Conservation (phyloP, 345 rosid species). For the Geranium rotundifolium region DNA sequence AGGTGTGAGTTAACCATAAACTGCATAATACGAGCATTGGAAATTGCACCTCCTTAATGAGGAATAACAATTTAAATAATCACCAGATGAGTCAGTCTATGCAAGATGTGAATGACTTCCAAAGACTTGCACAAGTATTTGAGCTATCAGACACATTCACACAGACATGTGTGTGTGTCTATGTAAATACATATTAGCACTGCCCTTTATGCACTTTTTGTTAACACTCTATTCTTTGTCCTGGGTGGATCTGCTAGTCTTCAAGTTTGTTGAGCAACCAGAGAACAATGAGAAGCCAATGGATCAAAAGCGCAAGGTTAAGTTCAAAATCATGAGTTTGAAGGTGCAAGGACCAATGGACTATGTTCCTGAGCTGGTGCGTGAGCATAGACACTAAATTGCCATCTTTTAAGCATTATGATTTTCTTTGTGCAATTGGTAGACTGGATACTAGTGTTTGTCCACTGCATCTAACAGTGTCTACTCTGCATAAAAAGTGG, state of each 20-base stretch:
- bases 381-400: conserved; percentile 11
- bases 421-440: neutral
- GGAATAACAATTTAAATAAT: no score
- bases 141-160: neutral
- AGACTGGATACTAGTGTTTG: neutral
- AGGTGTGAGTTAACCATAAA: no score
- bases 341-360: conserved; percentile 83
- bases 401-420: neutral
- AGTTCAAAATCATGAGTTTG: conserved; percentile 91
- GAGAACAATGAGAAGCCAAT: conserved; percentile 91
- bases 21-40: no score
- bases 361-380: conserved; percentile 91
- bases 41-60: no score
- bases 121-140: neutral
- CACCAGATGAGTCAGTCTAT: no score
- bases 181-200: neutral
- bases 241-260: conserved; percentile 36
- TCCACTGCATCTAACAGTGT: neutral
- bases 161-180: neutral
- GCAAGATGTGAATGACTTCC: neutral
- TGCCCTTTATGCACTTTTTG: neutral
- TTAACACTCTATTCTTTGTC: neutral
- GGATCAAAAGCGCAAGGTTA: conserved; percentile 78
- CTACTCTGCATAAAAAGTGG: neutral
- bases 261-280: conserved; percentile 90